Evolutionary conservation across 2,329 filamentous ascomycete genomes (phyloP).

Genomic region (Paracoccidioides brasiliensis): DNA sequence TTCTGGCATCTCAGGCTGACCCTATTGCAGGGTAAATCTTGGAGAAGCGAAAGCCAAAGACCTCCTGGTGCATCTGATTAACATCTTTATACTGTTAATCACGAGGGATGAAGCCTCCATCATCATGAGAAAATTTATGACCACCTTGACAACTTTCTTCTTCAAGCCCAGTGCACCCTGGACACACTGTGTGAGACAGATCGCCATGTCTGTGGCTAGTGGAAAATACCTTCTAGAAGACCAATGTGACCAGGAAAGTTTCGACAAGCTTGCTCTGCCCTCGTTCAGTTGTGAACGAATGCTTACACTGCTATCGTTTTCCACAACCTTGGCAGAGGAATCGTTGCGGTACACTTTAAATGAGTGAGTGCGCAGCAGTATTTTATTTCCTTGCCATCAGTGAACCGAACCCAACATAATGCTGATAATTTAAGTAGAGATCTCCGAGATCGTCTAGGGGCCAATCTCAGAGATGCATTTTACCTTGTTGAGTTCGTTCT

Average conservation of each 20-base stretch:
- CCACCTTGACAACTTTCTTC: slow-evolving; percentile 33
- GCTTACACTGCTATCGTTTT: slow-evolving; percentile 26
- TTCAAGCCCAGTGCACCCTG: slow-evolving; percentile 27
- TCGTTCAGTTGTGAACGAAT: slow-evolving; percentile 24
- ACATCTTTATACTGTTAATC: slow-evolving; percentile 30
- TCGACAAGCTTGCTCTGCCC: slow-evolving; percentile 23
- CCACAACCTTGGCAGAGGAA: slow-evolving; percentile 30
- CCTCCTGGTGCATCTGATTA: slow-evolving; percentile 30
- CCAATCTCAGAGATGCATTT: slow-evolving; percentile 27
- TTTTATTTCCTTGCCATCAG: background rate
- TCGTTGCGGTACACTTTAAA: slow-evolving; percentile 12
- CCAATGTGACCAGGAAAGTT: slow-evolving; percentile 18
- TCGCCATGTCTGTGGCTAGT: slow-evolving; percentile 27
- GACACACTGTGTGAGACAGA: slow-evolving; percentile 24
- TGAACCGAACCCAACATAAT: background rate
- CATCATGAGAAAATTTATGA: slow-evolving; percentile 35
- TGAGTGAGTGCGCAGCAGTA: slow-evolving; percentile 5
- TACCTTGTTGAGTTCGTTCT: slow-evolving; percentile 25
- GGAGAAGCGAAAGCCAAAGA: slow-evolving; percentile 21
- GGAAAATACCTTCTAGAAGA: slow-evolving; percentile 26
- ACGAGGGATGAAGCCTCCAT: slow-evolving; percentile 26
- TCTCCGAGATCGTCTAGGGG: slow-evolving; percentile 15
- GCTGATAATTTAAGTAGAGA: slow-evolving; percentile 2
- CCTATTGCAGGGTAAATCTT: slow-evolving; percentile 22
- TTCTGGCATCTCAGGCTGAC: background rate